Conservation (phyloP, 2,329 filamentous ascomycete species). For the Rutstroemia sydowiana region DNA sequence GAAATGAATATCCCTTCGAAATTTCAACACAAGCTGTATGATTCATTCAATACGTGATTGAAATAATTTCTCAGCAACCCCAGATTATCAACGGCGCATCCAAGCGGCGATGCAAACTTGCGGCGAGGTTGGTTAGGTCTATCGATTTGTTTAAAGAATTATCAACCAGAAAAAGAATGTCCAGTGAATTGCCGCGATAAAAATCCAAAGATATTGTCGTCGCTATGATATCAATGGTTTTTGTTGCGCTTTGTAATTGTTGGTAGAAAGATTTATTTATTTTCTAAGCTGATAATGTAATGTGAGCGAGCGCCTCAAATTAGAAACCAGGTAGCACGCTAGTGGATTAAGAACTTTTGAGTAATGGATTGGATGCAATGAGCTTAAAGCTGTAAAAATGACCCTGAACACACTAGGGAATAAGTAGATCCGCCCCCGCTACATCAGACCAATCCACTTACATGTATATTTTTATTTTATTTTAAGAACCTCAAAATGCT, state of each 20-base stretch:
- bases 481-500: neutral
- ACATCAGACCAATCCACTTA: conserved; percentile 9
- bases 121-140: neutral
- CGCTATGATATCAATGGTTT: neutral
- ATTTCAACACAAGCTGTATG: neutral
- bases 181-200: neutral
- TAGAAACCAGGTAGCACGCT: neutral
- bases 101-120: conserved; percentile 6
- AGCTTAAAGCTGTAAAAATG: no score
- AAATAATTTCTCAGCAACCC: neutral
- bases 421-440: neutral
- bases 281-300: neutral
- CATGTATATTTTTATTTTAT: neutral
- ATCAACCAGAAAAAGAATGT: neutral
- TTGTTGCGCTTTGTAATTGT: neutral
- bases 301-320: neutral
- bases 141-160: neutral
- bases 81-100: conserved; percentile 18
- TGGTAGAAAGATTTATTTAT: neutral
- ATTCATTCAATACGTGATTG: neutral
- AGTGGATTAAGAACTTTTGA: no score
- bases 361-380: no score
- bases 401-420: conserved; percentile 2
- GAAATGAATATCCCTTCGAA: neutral
- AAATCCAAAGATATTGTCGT: neutral